These are phyloP conservation scores for Irpex rosettiformis DNA, from an alignment of 1,284 basidiomycete genomes.

Conservation along the genomic window DNA sequence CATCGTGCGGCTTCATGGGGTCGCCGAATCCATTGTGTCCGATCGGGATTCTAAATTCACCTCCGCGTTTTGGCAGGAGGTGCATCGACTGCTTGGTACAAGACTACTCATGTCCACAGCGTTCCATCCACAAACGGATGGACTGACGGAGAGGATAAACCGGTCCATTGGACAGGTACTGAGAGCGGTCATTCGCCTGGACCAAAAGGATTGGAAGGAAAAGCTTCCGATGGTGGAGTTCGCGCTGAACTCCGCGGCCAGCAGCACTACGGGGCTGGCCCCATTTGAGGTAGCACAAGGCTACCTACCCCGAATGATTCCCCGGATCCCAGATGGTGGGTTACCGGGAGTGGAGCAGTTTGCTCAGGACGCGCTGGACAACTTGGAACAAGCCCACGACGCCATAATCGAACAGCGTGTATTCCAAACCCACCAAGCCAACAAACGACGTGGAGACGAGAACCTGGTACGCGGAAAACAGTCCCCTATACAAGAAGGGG, in stretches of 20 bases:
- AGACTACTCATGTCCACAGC: conserved; percentile 38
- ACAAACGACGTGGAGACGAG: conserved; percentile 20
- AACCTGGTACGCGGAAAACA: neutral
- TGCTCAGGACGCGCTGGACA: conserved; percentile 14
- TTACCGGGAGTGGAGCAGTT: conserved; percentile 22
- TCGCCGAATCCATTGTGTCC: conserved; percentile 31
- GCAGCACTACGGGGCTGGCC: conserved; percentile 26
- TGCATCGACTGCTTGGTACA: conserved; percentile 29
- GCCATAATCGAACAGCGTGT: conserved; percentile 20
- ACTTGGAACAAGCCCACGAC: conserved; percentile 22
- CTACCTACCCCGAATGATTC: conserved; percentile 25
- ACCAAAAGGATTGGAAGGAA: conserved; percentile 32
- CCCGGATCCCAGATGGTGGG: conserved; percentile 15
- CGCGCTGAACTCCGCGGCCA: conserved; percentile 29
- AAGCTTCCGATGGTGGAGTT: conserved; percentile 30
- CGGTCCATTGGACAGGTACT: conserved; percentile 11
- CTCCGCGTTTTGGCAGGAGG: conserved; percentile 30
- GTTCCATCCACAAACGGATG: conserved; percentile 42
- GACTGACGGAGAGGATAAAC: neutral
- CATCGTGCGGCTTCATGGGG: conserved; percentile 27
- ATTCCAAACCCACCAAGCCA: conserved; percentile 24
- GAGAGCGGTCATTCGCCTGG: conserved; percentile 18
- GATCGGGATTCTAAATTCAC: conserved; percentile 35
- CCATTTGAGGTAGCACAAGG: conserved; percentile 34
- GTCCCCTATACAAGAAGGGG: neutral